Evolutionary conservation across 2,329 filamentous ascomycete species (phyloP), one percentile per base, ranked within the genome.

Genomic region (Claviceps sp.): DNA sequence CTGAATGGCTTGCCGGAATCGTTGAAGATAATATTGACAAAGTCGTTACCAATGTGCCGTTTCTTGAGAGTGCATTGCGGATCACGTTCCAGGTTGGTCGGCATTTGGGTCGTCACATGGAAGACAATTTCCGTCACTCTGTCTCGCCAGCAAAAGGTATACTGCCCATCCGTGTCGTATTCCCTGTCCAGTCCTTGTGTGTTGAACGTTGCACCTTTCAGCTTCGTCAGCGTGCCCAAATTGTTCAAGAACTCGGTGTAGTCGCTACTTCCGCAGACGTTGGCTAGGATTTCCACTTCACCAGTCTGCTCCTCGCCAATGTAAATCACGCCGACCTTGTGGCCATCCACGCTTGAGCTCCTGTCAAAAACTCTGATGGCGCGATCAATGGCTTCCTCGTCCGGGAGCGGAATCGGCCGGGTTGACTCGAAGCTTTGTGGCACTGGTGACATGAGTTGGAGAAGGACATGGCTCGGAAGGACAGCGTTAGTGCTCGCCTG

Each of bases 11-110:
- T 68, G n/a, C 93, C 91, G 2, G 90, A 96, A 62, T 95, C 89
- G 65, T 98, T 98, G 76, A 94, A 98, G 53, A 98, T 85, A 59
- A 98, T 95, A 64, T 95, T 97, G 64, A 98, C 93, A 65, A 88
- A 95, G 67, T 97, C 93, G 63, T 98, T 98, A 53, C 93, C 93
- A 55, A 97, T 93, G 63, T 97, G 94, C 2, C 83, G 78, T 69
- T 98, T 98, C 73, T 98, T 98, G 65, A 81, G 77, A 56, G 84
- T 82, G 62, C 85, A 89, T 56, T 81, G 77, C 10, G 85, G 80
- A 60, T 95, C 89, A 34, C 80, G 76, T 51, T 89, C 81, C 14
- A 84, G 72, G 62, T 94, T 80, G 10, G 89, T 95, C 1, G 93
- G 93, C 93, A 98, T 98, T 76, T 97, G 89, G 4, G 91, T 98